Evolutionary conservation across 257 asterid species (phyloP).

Genomic region (Gynochthodes officinalis): DNA sequence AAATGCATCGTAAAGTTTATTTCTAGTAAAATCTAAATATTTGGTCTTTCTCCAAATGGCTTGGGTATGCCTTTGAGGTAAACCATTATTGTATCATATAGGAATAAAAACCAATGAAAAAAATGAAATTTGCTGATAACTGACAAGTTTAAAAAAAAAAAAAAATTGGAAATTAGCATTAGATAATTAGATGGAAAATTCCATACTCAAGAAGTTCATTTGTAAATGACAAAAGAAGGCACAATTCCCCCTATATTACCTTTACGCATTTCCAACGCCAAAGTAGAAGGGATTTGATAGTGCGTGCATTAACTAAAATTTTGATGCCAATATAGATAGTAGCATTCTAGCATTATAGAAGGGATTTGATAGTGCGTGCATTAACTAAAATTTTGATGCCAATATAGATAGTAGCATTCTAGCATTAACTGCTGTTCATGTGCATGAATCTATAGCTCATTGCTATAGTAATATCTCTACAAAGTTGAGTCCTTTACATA

Average conservation of each 20-base stretch:
- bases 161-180: not conserved
- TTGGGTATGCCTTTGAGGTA: too few species aligned
- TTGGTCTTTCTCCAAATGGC: not conserved
- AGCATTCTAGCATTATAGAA: not conserved
- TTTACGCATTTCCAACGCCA: not conserved
- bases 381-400: not conserved
- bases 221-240: not conserved
- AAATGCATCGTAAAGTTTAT: not conserved
- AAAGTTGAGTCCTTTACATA: not conserved
- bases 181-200: not conserved
- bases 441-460: not conserved
- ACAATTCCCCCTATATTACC: not conserved
- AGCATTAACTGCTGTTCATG: not conserved
- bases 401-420: not conserved
- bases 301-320: not conserved
- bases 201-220: not conserved
- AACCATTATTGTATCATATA: not conserved
- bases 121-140: not conserved
- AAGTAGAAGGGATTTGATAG: not conserved
- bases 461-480: not conserved
- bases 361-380: not conserved
- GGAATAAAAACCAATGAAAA: too few species aligned
- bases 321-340: not conserved
- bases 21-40: not conserved
- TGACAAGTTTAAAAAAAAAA: not conserved